Evolutionary conservation across 2,329 filamentous ascomycete genomes (phyloP).

Genomic region (Fusarium sp.): DNA sequence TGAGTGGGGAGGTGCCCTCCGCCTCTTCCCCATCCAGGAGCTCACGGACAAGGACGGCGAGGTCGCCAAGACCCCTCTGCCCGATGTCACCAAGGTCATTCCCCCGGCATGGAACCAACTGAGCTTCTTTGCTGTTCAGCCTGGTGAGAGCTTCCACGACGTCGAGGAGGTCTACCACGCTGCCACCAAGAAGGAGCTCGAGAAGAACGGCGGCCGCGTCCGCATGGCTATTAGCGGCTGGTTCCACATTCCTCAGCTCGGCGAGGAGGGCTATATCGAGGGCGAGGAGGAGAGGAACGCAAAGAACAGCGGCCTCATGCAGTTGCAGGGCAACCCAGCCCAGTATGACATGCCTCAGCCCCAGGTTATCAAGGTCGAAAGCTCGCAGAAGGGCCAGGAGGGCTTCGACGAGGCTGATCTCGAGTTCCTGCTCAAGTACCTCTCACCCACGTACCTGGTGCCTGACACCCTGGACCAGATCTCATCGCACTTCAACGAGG

Average conservation of each 20-base stretch:
- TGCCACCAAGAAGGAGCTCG: constrained; percentile 67
- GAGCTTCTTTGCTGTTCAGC: constrained; percentile 97
- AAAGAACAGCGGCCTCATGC: constrained; percentile 90
- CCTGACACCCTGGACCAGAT: constrained; percentile 91
- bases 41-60: constrained; percentile 73
- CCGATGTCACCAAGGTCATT: constrained; percentile 84
- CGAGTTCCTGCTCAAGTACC: constrained; percentile 90
- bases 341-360: constrained; percentile 85
- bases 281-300: constrained; percentile 90
- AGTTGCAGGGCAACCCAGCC: constrained; percentile 91
- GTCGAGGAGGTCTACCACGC: constrained; percentile 96
- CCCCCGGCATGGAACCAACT: constrained; percentile 98
- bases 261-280: constrained; percentile 90
- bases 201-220: constrained; percentile 79
- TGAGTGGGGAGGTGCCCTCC: constrained; percentile 92
- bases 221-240: constrained; percentile 99
- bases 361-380: constrained; percentile 62
- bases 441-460: constrained; percentile 89
- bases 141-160: constrained; percentile 98
- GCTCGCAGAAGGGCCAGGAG: constrained; percentile 60
- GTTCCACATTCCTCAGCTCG: constrained; percentile 97
- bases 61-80: constrained; percentile 81
- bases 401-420: constrained; percentile 82
- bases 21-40: constrained; percentile 81
- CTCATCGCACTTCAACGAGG: constrained; percentile 81